Percentiles rank a stretch among this genome's conserved stretches.
Conservation (phyloP, 2,329 filamentous ascomycete genomes). For the Trichoderma pleuroti region DNA sequence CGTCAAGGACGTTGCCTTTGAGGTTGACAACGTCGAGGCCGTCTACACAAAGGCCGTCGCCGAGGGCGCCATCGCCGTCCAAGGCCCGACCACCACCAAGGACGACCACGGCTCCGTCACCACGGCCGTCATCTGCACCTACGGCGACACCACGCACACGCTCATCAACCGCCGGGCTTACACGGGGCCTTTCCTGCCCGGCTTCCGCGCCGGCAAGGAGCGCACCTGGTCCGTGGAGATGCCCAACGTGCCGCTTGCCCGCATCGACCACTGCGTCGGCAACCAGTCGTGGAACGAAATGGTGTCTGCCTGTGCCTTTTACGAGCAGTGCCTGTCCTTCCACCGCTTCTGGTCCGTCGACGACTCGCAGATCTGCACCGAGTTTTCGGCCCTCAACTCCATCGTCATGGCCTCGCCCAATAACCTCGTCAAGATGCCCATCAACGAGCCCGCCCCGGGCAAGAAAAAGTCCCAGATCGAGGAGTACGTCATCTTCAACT, state of each 20-base stretch:
- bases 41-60: slow-evolving; percentile 73
- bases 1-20: slow-evolving; percentile 92
- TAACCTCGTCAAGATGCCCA: slow-evolving; percentile 92
- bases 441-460: slow-evolving; percentile 89
- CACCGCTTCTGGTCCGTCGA: slow-evolving; percentile 98
- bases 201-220: slow-evolving; percentile 60
- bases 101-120: slow-evolving; percentile 65
- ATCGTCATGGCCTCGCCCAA: slow-evolving; percentile 88
- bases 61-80: slow-evolving; percentile 59
- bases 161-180: slow-evolving; percentile 73
- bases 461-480: slow-evolving; percentile 94
- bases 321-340: slow-evolving; percentile 86
- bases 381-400: slow-evolving; percentile 82
- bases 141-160: slow-evolving; percentile 93
- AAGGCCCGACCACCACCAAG: slow-evolving; percentile 50
- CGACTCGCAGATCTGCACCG: slow-evolving; percentile 87
- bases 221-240: slow-evolving; percentile 42
- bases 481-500: slow-evolving; percentile 87
- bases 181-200: slow-evolving; percentile 75
- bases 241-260: slow-evolving; percentile 63
- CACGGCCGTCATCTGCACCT: slow-evolving; percentile 80
- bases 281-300: slow-evolving; percentile 97
- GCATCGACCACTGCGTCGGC: slow-evolving; percentile 94
- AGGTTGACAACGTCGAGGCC: slow-evolving; percentile 82
- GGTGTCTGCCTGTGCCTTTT: slow-evolving; percentile 63